Conservation (phyloP, 345 rosid genomes). For the Rhodamnia rubescens region DNA sequence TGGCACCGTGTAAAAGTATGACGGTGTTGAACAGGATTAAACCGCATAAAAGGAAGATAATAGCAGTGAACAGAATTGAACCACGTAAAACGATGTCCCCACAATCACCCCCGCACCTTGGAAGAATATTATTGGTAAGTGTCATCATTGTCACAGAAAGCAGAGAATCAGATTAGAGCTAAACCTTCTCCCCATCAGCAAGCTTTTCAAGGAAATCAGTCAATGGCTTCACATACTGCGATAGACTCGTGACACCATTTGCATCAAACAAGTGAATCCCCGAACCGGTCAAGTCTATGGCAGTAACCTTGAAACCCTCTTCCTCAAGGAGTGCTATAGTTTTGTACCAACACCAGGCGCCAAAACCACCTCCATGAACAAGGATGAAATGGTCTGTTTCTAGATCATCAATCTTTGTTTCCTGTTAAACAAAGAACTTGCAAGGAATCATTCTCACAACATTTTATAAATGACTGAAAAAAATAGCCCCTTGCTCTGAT, state of each 20-base stretch:
- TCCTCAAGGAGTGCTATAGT: conserved; percentile 89
- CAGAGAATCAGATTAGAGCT: neutral
- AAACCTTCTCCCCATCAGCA: conserved; percentile 64
- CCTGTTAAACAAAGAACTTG: conserved; percentile 26
- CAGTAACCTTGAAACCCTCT: conserved; percentile 78
- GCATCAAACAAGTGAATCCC: conserved; percentile 72
- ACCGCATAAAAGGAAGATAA: neutral
- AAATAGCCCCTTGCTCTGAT: neutral
- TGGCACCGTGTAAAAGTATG: neutral
- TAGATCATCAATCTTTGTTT: conserved; percentile 54
- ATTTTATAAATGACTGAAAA: neutral
- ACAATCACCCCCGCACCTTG: neutral
- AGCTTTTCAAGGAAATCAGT: conserved; percentile 68
- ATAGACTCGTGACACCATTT: conserved; percentile 53
- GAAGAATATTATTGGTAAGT: neutral
- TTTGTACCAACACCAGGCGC: conserved; percentile 99
- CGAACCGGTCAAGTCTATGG: conserved; percentile 85
- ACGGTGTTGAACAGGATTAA: neutral
- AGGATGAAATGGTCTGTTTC: conserved; percentile 82
- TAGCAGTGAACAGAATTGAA: neutral
- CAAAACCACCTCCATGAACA: conserved; percentile 96
- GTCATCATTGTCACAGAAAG: neutral
- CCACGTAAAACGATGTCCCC: neutral
- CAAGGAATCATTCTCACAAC: neutral
- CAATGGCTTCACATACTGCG: conserved; percentile 83